phyloP scores from a whole-genome alignment of 768 basidiomycete genomes.

The Sarcodon sp. region DNA sequence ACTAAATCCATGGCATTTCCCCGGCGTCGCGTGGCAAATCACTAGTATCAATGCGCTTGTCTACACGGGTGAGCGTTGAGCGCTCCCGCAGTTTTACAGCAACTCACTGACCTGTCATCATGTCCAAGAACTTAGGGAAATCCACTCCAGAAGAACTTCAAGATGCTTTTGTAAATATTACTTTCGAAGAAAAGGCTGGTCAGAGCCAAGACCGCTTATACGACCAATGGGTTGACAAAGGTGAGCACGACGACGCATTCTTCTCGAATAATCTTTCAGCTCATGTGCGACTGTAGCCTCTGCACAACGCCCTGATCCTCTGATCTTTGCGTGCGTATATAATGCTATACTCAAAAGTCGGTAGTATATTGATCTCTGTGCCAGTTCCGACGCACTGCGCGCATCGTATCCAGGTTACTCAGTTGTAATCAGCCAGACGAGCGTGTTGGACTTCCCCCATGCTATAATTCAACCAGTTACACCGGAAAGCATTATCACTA shows the following conservation, averaged over 20 bases:
- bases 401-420: constrained; percentile 51
- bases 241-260: constrained; percentile 16
- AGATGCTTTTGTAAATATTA: constrained; percentile 34
- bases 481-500: constrained; percentile 36
- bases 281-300: constrained; percentile 25
- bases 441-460: constrained; percentile 39
- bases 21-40: not conserved
- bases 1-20: too few species aligned
- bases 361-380: not conserved
- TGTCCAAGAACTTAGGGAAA: not conserved
- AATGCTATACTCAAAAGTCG: constrained; percentile 2
- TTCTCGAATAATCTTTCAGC: not conserved
- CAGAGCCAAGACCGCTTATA: constrained; percentile 25
- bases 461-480: constrained; percentile 30
- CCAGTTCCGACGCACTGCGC: constrained; percentile 33
- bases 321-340: constrained; percentile 30
- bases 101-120: not conserved
- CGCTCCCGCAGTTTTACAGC: not conserved
- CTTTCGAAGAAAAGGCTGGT: constrained; percentile 20
- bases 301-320: constrained; percentile 31
- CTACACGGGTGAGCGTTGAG: not conserved
- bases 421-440: constrained; percentile 37
- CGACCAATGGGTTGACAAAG: constrained; percentile 36
- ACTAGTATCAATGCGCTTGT: too few species aligned
- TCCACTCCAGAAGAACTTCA: constrained; percentile 9